phyloP scores from a whole-genome alignment of 257 asterid species.

The Nicotiana noctiflora region DNA sequence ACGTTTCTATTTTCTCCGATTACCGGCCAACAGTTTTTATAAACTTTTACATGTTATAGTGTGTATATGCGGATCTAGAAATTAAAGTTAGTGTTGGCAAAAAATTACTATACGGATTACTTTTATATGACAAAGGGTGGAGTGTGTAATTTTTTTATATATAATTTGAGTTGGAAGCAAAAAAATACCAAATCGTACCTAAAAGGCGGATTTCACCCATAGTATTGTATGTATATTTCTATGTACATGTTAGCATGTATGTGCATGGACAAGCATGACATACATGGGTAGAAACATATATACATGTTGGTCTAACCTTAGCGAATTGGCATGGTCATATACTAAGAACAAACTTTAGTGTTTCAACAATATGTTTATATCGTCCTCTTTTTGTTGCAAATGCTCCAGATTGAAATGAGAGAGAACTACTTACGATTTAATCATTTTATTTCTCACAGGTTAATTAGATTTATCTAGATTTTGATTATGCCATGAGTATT shows the following conservation, averaged over 20 bases:
- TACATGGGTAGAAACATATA: background rate
- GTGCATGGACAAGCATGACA: background rate
- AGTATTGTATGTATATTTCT: background rate
- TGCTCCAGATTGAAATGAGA: too few relatives aligned
- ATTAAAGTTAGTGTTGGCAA: background rate
- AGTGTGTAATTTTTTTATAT: background rate
- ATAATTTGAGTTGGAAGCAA: background rate
- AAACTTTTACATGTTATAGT: background rate
- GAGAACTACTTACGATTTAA: too few relatives aligned
- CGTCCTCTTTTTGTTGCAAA: too few relatives aligned
- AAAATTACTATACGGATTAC: background rate
- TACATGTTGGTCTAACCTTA: background rate
- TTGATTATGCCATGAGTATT: background rate
- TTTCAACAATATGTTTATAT: too few relatives aligned
- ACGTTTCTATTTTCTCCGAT: background rate
- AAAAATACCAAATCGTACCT: background rate
- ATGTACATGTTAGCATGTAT: background rate
- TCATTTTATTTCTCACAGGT: too few relatives aligned
- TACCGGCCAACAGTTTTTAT: too few relatives aligned
- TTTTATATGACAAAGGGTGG: background rate
- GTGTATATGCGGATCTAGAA: background rate
- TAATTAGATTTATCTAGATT: background rate
- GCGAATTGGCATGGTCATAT: too few relatives aligned
- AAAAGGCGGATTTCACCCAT: background rate
- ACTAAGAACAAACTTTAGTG: too few relatives aligned